phyloP scores from a whole-genome alignment of 2,329 filamentous ascomycete species.

The Ascochyta pisi region DNA sequence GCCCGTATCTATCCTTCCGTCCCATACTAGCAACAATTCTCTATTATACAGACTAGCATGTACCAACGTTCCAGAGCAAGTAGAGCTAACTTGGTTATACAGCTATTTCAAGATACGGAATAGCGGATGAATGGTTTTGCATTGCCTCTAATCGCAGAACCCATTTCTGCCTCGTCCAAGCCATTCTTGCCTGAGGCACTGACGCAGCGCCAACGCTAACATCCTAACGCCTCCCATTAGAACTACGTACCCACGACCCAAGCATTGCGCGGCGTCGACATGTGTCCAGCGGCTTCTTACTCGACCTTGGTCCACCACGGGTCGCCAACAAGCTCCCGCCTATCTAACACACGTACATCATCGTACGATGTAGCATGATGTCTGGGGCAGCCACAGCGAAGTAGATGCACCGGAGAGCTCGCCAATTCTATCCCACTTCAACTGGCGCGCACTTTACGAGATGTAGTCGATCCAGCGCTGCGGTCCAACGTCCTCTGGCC shows the following conservation, averaged over 20 bases:
- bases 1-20: background rate
- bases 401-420: background rate
- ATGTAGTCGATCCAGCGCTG: background rate
- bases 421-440: background rate
- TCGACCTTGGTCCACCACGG: background rate
- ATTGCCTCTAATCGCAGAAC: background rate
- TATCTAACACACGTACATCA: background rate
- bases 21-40: background rate
- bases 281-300: background rate
- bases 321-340: background rate
- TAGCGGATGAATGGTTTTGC: background rate
- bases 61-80: background rate
- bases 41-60: background rate
- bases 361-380: constrained; percentile 3
- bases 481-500: constrained; percentile 1
- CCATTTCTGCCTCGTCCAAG: background rate
- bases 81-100: background rate
- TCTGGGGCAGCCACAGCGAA: background rate
- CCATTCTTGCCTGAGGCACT: background rate
- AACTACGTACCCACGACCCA: background rate
- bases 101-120: background rate
- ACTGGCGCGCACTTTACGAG: background rate
- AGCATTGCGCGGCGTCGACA: background rate
- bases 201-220: background rate
- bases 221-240: background rate